Percentiles rank a stretch among this genome's conserved stretches.
Evolutionary conservation across 805 yeast species (phyloP).

Genomic region (Candida ficus): DNA sequence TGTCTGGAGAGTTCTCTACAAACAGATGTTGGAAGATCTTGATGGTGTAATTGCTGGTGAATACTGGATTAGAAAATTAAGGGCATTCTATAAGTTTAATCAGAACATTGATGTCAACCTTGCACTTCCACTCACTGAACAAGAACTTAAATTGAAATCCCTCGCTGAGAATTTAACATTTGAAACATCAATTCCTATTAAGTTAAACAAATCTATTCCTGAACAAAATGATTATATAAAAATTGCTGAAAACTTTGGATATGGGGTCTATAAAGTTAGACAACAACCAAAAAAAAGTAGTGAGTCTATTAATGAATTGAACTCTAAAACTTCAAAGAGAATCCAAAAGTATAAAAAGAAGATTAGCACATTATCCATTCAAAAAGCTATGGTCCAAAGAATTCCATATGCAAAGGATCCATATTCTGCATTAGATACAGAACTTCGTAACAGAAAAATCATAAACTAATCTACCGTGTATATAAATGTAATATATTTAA

Average conservation of each 20-base stretch:
- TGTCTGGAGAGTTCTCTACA: conserved; percentile 22
- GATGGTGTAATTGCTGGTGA: conserved; percentile 19
- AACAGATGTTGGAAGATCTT: conserved; percentile 16
- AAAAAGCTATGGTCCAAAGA: conserved; percentile 26
- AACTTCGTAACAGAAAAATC: conserved; percentile 24
- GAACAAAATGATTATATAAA: conserved; percentile 4
- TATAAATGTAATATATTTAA: neutral
- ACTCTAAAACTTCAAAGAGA: conserved; percentile 4
- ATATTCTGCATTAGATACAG: conserved; percentile 26
- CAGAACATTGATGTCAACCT: conserved; percentile 14
- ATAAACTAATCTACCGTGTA: neutral
- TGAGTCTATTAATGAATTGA: neutral
- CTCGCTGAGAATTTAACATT: conserved; percentile 1
- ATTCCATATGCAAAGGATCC: conserved; percentile 29
- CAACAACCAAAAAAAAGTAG: neutral
- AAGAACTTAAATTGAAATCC: conserved; percentile 11
- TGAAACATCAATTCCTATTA: conserved; percentile 5
- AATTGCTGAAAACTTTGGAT: conserved; percentile 14
- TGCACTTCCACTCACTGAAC: conserved; percentile 14
- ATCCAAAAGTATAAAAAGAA: conserved; percentile 17
- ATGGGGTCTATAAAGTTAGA: conserved; percentile 3
- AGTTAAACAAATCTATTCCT: conserved; percentile 4
- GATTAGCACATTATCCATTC: conserved; percentile 24
- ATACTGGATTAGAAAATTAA: conserved; percentile 21
- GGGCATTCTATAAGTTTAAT: conserved; percentile 19